Conservation (phyloP, 2,329 filamentous ascomycete genomes). For the Colletotrichum sansevieriae region DNA sequence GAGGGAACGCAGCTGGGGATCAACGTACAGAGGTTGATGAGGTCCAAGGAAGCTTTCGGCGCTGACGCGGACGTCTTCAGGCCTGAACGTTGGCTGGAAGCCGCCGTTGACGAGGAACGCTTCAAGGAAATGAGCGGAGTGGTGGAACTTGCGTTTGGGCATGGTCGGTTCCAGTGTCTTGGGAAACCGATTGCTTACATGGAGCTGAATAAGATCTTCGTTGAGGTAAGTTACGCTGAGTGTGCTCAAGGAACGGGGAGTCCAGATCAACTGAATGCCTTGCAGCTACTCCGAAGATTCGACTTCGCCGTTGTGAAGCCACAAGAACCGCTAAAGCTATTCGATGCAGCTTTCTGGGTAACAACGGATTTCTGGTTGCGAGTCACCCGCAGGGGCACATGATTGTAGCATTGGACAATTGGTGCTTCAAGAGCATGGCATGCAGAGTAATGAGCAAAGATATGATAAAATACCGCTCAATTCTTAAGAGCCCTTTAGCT, state of each 20-base stretch:
- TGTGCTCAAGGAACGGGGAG: too few species aligned
- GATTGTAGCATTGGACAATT: background rate
- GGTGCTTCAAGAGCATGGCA: too few species aligned
- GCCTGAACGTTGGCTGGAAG: slow-evolving; percentile 63
- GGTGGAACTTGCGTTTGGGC: slow-evolving; percentile 58
- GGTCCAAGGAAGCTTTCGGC: slow-evolving; percentile 58
- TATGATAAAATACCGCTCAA: too few species aligned
- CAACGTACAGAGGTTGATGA: slow-evolving; percentile 54
- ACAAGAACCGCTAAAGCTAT: slow-evolving; percentile 40
- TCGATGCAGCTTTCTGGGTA: slow-evolving; percentile 43
- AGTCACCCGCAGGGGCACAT: slow-evolving; percentile 24
- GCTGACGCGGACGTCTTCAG: slow-evolving; percentile 58
- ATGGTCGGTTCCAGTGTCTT: slow-evolving; percentile 58
- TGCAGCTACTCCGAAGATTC: slow-evolving; percentile 45
- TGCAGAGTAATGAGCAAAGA: background rate
- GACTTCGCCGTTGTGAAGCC: slow-evolving; percentile 44
- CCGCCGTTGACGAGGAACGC: slow-evolving; percentile 49
- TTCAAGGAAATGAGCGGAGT: slow-evolving; percentile 51
- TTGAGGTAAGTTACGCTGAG: slow-evolving; percentile 51
- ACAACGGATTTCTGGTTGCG: slow-evolving; percentile 44
- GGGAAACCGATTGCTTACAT: slow-evolving; percentile 59
- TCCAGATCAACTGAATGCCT: slow-evolving; percentile 35
- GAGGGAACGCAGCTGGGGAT: slow-evolving; percentile 56
- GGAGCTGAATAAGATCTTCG: slow-evolving; percentile 59
- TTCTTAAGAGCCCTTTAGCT: too few species aligned